A percentile compares a stretch with the other conserved stretches of the same genome.
Evolutionary conservation across 2,329 filamentous ascomycete genomes (phyloP).

Genomic region (Xylariomycetidae sp.): DNA sequence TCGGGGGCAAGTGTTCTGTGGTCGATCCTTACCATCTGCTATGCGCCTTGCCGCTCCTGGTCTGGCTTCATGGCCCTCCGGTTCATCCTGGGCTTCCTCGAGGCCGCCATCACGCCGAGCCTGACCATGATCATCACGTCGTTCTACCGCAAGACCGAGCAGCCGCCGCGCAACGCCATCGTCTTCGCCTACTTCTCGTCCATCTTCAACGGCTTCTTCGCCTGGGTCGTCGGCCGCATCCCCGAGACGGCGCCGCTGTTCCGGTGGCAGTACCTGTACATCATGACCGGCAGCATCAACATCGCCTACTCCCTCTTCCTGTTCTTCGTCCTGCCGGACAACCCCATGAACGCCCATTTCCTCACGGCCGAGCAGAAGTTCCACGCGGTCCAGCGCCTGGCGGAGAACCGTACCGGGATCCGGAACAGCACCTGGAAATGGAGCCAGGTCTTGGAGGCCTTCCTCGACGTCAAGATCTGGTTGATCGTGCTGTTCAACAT

Average conservation of each 20-base stretch:
- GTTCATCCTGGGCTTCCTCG: constrained; percentile 31
- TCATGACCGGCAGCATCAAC: constrained; percentile 27
- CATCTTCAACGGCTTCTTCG: constrained; percentile 22
- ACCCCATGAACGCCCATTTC: constrained; percentile 32
- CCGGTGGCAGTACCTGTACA: constrained; percentile 25
- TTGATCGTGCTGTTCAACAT: constrained; percentile 24
- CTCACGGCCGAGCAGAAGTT: constrained; percentile 22
- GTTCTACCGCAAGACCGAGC: constrained; percentile 34
- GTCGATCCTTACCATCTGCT: constrained; percentile 24
- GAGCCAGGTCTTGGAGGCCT: constrained; percentile 23
- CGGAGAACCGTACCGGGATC: constrained; percentile 34
- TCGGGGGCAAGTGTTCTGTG: constrained; percentile 22
- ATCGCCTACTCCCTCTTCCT: constrained; percentile 22
- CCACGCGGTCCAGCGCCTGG: constrained; percentile 26
- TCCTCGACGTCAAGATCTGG: constrained; percentile 22
- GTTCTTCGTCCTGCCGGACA: constrained; percentile 28
- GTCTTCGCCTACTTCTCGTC: constrained; percentile 31
- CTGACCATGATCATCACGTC: constrained; percentile 31
- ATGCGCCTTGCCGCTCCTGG: constrained; percentile 22
- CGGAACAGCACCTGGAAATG: constrained; percentile 22
- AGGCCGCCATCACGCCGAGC: constrained; percentile 29
- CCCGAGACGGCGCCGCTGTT: constrained; percentile 13
- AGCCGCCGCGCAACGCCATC: constrained; percentile 30
- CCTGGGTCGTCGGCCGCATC: constrained; percentile 24
- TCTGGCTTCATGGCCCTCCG: constrained; percentile 28